Base-by-base conservation (phyloP, 2,329 filamentous ascomycete species). In the Nothophaeocryptopus gaeumannii region DNA sequence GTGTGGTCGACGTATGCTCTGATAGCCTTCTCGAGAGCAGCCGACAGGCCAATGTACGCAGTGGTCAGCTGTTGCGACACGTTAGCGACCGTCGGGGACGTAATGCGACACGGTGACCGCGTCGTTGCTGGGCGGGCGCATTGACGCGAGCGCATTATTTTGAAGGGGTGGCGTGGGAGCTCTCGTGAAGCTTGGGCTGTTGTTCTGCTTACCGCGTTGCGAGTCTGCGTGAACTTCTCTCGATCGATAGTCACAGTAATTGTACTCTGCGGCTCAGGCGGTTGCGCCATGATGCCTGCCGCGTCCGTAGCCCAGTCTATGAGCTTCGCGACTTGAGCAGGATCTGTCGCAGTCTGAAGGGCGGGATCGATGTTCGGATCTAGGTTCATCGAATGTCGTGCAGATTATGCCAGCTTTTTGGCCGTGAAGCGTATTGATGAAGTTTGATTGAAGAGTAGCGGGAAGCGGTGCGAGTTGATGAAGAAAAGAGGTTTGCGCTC, bases 1-100 rank as follows among this genome's bases (percentile, higher is more conserved):
- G 88, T 90, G 76, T 96, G 89, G 67, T 89, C 86, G 65, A 95
- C 82, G 73, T 95, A 96, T 61, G 91, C 88, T 63, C 83, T 80
- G 58, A 88, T 85, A 62, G 95, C 85, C 51, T 84, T 85, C 65
- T 87, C 85, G 67, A 96, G 84, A 35, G 89, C 81, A 53, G 85
- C 83, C 64, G 91, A 83, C 43, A 96, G 85, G 51, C 85, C 88
- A 58, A 85, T 83, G 58, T 95, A 83, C 48, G 88, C 83, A 64
- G 87, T 79, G 62, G 88, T 82, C 58, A 92, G 83, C 88, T 26
- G 20, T 26, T 92, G 34, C 11, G 14, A 41, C 15, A 26, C 13
- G 38, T 46, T 32, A 47, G 52, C 33, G 30, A 44, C 26, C 13
- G 33, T 31, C 32, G 13, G 11, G 15, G 31, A 40, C 14, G 42